Percentiles rank a stretch among this genome's conserved stretches.
These are phyloP conservation scores for Rubia occidens DNA, from an alignment of 305 asterid genomes.

Conservation along the genomic window DNA sequence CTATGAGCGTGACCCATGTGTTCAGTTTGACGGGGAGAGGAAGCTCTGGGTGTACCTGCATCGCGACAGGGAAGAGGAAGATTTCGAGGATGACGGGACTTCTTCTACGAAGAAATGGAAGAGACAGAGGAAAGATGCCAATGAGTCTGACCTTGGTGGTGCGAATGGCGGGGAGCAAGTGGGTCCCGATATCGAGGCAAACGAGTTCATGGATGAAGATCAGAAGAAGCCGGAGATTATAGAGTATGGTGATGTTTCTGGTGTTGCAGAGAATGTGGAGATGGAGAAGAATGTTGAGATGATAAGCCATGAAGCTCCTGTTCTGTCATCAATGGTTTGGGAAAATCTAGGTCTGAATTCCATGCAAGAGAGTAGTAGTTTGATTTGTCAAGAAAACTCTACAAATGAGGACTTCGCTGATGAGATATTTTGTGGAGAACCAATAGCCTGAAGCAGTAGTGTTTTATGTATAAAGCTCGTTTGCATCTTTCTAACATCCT, in stretches of 20 bases:
- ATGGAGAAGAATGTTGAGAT: slow-evolving; percentile 45
- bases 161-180: slow-evolving; percentile 8
- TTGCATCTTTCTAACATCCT: neutral
- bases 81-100: slow-evolving; percentile 98
- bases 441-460: slow-evolving; percentile 33
- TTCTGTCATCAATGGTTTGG: slow-evolving; percentile 31
- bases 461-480: slow-evolving; percentile 23
- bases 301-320: slow-evolving; percentile 24
- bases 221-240: slow-evolving; percentile 45
- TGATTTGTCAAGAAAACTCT: slow-evolving; percentile 73
- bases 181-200: slow-evolving; percentile 39
- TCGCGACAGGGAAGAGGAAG: slow-evolving; percentile 93
- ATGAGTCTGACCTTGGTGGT: slow-evolving; percentile 32
- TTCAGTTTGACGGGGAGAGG: slow-evolving; percentile 89
- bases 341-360: slow-evolving; percentile 37
- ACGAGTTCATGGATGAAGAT: slow-evolving; percentile 49
- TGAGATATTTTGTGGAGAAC: slow-evolving; percentile 55
- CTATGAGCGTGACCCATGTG: slow-evolving; percentile 97
- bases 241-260: slow-evolving; percentile 18
- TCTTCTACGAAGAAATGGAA: slow-evolving; percentile 98
- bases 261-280: slow-evolving; percentile 38
- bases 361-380: slow-evolving; percentile 35
- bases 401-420: slow-evolving; percentile 60
- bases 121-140: slow-evolving; percentile 75
- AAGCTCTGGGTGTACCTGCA: slow-evolving; percentile 91